These are phyloP conservation scores for Vanrija pseudolonga DNA, from an alignment of 1,284 basidiomycete genomes.

Conservation along the genomic window DNA sequence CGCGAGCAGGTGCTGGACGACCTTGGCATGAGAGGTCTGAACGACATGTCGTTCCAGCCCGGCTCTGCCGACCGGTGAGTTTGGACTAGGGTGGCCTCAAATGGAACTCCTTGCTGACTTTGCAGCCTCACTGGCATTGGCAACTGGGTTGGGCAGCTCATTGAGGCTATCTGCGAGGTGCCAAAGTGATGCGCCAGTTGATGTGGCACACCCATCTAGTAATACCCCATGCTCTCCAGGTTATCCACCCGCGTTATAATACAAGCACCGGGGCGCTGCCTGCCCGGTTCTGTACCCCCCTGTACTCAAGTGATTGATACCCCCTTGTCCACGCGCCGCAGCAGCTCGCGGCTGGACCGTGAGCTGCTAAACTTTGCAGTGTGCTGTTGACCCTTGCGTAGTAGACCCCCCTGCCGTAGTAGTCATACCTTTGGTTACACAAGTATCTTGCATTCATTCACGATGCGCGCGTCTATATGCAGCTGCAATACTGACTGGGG, in stretches of 20 bases:
- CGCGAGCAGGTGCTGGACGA: conserved; percentile 42
- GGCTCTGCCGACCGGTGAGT: conserved; percentile 39
- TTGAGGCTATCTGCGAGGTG: conserved; percentile 17
- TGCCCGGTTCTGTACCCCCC: neutral
- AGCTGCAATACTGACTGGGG: too few species aligned
- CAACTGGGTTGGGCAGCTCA: conserved; percentile 40
- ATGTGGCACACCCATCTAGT: neutral
- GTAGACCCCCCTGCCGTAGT: too few species aligned
- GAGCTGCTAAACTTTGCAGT: too few species aligned
- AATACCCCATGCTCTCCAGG: neutral
- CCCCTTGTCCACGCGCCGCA: too few species aligned
- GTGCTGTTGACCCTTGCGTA: too few species aligned
- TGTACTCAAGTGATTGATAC: neutral
- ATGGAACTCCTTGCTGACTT: neutral
- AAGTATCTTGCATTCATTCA: too few species aligned
- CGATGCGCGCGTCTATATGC: too few species aligned
- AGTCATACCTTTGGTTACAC: too few species aligned
- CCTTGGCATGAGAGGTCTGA: conserved; percentile 42
- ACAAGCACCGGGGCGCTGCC: neutral
- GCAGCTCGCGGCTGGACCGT: too few species aligned
- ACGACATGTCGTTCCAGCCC: conserved; percentile 35
- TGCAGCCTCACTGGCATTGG: conserved; percentile 25
- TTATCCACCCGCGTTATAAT: conserved; percentile 1
- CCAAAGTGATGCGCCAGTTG: too few species aligned
- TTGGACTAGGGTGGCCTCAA: neutral